Evolutionary conservation across 164 flowering plant species (phyloP).

Genomic region (Magnolia sinica): DNA sequence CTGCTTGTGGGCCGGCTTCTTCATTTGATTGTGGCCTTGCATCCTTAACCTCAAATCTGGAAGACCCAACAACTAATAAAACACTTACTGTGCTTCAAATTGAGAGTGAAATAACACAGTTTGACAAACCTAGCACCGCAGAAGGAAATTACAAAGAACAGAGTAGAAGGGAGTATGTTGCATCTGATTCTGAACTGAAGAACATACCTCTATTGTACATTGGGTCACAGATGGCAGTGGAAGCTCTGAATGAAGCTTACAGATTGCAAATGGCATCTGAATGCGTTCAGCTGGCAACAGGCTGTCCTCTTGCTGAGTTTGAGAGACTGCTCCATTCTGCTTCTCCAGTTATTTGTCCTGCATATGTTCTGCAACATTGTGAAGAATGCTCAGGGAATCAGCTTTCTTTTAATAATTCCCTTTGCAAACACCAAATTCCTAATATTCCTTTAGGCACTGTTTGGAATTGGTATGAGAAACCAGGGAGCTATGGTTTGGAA

Average conservation of each 20-base stretch:
- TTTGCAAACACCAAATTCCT: conserved; percentile 51
- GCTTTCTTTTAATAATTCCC: conserved; percentile 11
- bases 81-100: background rate
- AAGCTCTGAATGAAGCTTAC: conserved; percentile 40
- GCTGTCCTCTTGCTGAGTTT: conserved; percentile 61
- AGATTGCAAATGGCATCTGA: conserved; percentile 44
- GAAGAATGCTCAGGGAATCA: conserved; percentile 25
- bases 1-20: conserved; percentile 11
- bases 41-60: background rate
- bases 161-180: conserved; percentile 2
- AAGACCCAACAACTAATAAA: background rate
- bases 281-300: conserved; percentile 42
- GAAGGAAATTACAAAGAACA: conserved; percentile 11
- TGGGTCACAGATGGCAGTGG: conserved; percentile 21
- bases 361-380: conserved; percentile 20
- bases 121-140: conserved; percentile 6
- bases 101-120: conserved; percentile 1
- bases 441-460: conserved; percentile 40
- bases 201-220: conserved; percentile 4
- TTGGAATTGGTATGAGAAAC: conserved; percentile 84
- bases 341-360: conserved; percentile 42
- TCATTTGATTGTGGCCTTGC: background rate
- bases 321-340: conserved; percentile 53
- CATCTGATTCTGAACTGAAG: conserved; percentile 6
- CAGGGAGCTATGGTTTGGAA: conserved; percentile 66